These are phyloP conservation scores for Penicillium brevicompactum DNA, from an alignment of 2,329 filamentous ascomycete genomes.

Conservation along the genomic window DNA sequence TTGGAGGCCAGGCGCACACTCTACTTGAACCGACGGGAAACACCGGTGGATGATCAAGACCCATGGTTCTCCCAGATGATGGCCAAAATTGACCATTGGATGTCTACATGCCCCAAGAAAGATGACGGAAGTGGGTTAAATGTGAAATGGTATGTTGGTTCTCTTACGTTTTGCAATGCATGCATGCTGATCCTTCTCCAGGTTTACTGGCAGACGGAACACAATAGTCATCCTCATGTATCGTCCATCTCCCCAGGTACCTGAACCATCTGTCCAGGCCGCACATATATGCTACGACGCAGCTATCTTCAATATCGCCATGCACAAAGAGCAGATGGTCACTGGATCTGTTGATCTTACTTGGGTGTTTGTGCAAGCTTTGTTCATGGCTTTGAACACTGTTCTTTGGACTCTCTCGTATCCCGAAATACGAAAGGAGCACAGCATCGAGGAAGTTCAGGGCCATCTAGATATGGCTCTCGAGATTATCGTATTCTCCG, in stretches of 20 bases:
- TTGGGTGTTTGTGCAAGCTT: conserved; percentile 86
- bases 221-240: conserved; percentile 87
- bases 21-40: conserved; percentile 79
- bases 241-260: conserved; percentile 88
- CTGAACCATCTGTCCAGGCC: conserved; percentile 77
- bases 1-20: conserved; percentile 83
- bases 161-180: neutral
- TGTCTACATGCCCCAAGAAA: conserved; percentile 72
- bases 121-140: conserved; percentile 71
- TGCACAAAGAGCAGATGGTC: conserved; percentile 78
- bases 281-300: conserved; percentile 83
- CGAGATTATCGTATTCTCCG: conserved; percentile 76
- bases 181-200: conserved; percentile 27
- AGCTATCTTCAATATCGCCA: conserved; percentile 76
- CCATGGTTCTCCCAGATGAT: conserved; percentile 86
- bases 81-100: conserved; percentile 76
- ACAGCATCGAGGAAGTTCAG: conserved; percentile 75
- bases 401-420: conserved; percentile 92
- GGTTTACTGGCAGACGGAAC: conserved; percentile 72
- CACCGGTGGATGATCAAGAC: conserved; percentile 76
- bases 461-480: conserved; percentile 72
- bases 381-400: conserved; percentile 91
- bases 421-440: conserved; percentile 72
- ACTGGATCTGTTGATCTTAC: conserved; percentile 79
- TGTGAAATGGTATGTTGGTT: conserved; percentile 71